A percentile compares a stretch with the other conserved stretches of the same genome.
These are phyloP conservation scores for Talaromyces verruculosus DNA, from an alignment of 2,329 filamentous ascomycete genomes.

Conservation along the genomic window DNA sequence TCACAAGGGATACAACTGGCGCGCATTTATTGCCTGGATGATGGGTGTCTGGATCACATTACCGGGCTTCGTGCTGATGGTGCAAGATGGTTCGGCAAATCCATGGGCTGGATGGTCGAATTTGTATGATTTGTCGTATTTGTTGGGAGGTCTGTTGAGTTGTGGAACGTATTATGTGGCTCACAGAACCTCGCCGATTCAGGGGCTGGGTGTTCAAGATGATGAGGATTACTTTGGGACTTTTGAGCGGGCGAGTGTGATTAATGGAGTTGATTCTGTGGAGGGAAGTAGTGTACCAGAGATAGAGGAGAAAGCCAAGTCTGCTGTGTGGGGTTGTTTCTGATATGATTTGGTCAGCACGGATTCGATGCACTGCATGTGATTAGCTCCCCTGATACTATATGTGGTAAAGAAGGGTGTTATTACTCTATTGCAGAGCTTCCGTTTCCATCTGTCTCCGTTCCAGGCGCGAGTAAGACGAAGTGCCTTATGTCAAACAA, in stretches of 20 bases:
- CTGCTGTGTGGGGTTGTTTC: background rate
- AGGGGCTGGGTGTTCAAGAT: background rate
- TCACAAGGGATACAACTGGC: conserved; percentile 12
- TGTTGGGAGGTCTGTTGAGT: conserved; percentile 2
- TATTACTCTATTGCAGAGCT: too few relatives aligned
- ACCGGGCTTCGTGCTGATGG: background rate
- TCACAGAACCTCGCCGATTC: background rate
- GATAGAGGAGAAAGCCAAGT: conserved; percentile 3
- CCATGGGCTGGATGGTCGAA: conserved; percentile 12
- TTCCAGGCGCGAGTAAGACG: too few relatives aligned
- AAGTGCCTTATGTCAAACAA: too few relatives aligned
- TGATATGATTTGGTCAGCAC: background rate
- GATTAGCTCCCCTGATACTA: too few relatives aligned
- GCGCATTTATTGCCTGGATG: conserved; percentile 12
- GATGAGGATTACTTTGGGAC: conserved; percentile 12
- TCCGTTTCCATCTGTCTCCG: too few relatives aligned
- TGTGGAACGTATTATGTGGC: background rate
- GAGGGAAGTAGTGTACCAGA: background rate
- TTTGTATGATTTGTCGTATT: conserved; percentile 12
- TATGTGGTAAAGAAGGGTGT: too few relatives aligned
- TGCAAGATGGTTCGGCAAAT: background rate
- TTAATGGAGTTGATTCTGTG: conserved; percentile 6
- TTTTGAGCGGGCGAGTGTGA: background rate
- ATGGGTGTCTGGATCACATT: conserved; percentile 12
- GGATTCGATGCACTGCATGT: too few relatives aligned